Evolutionary conservation across 805 yeast species (phyloP), one percentile per base, ranked within the genome.

Genomic region (Metschnikowia baotianmanensis): DNA sequence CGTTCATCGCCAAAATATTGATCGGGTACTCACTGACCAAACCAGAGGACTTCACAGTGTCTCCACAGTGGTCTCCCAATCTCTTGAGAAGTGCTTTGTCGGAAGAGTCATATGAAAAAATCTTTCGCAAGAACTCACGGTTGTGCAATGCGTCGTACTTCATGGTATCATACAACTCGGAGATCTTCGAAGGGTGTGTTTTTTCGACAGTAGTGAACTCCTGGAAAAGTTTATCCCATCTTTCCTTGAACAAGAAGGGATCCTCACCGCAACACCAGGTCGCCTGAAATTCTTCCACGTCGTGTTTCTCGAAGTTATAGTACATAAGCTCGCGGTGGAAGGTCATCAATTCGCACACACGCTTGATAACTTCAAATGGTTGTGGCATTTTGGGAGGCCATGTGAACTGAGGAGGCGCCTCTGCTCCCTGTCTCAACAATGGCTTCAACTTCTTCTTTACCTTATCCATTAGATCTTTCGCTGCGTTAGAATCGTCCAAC

Each of bases 351-450:
- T 89, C 96, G 30, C 93, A 96, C 20, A 93, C 99, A 48, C 96
- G 73, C 57, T 88, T 86, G 53, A 95, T 86, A 12, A 93, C 99
- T 35, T 82, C 79, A 57, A 88, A 91, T 2, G 99, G 99, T 58
- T 93, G 95, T 0, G 99, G 98, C 86, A 93, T 89, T 59, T 88
- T 88, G 15, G 93, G 86, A 1, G 99, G 99, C 99, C 99, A 93
- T 0, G 99, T 86, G 63, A 93, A 93, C 58, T 93, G 96, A 0
- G 95, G 86, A 13, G 99, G 98, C 0, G 98, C 96, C 53, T 88
- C 96, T 40, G 88, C 86, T 2, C 99, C 99, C 62, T 90, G 93
- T 64, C 99, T 78, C 38, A 93, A 70, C 56, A 93, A 71, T 1
- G 98, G 97, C 64, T 93, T 93, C 57, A 93, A 74, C 70, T 90